Evolutionary conservation across 2,329 filamentous ascomycete genomes (phyloP), one percentile per base, ranked within the genome.

Genomic region (Epichloe brachyelytri): DNA sequence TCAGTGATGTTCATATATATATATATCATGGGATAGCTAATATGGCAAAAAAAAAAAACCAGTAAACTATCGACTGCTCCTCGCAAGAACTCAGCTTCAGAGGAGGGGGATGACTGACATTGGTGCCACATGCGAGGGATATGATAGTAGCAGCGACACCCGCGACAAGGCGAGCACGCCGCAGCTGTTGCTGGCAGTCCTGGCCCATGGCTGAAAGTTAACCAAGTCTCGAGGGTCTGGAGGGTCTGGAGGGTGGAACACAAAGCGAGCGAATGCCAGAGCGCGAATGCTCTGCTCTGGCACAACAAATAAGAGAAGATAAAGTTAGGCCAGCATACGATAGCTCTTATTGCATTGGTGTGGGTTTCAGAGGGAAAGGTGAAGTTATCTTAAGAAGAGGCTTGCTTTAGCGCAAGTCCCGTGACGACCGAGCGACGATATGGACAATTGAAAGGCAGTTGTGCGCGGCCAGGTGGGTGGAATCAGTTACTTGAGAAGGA

Each of bases 91-190:
- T 33, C 44, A 20, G 44, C 44, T 46, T 19, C 1, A 38, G 33
- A 22, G 15, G 19, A 26, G 19, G 45, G n/a, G 45, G 19, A 1
- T 30, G 14, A 45, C 81, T 62, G 70, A 94, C 89, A 68, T 96
- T 96, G 56, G 90, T 95, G 54, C 93, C 93, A 66, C 90, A 95
- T 54, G 90, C 88, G 53, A 97, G 75, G 15, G 90, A 82, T 55
- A 96, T 88, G 56, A 82, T 66, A 15, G 89, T 95, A 30, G 88
- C 89, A 47, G 90, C 89, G 52, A 90, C 72, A 60, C 90, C 91
- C 57, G 91, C 90, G 51, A 93, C 69, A 50, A 95, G 74, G 59
- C 90, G 85, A 55, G 82, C 82, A 61, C 75, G 78, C 56, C 77
- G 73, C 57, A 80, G 70, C 46, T 73, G 67, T 36, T 51, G 51